Conservation (phyloP, 345 rosid genomes). For the Brassica incana region DNA sequence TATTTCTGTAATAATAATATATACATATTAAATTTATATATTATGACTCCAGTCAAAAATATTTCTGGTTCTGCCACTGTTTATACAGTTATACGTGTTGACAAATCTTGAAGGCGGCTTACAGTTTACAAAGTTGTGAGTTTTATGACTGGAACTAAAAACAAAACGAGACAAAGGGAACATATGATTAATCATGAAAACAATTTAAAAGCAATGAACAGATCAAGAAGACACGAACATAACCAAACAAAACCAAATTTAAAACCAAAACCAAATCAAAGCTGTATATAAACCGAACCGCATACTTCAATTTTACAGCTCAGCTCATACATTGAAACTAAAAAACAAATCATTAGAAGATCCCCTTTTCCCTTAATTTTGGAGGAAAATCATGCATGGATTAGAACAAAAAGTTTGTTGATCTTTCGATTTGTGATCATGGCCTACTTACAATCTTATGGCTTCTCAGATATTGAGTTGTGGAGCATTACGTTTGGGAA, state of each 20-base stretch:
- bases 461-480: neutral
- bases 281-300: neutral
- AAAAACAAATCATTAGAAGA: neutral
- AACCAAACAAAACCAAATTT: neutral
- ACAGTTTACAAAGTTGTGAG: neutral
- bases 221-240: neutral
- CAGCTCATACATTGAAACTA: neutral
- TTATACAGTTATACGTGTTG: neutral
- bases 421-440: neutral
- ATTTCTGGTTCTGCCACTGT: too few species aligned
- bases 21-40: too few species aligned
- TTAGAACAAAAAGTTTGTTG: neutral
- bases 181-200: conserved; percentile 8
- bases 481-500: neutral
- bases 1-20: too few species aligned
- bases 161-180: conserved; percentile 10
- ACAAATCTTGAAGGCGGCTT: conserved; percentile 16
- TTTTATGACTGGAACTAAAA: neutral
- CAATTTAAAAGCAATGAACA: neutral
- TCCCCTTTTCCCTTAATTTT: neutral
- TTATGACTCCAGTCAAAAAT: too few species aligned
- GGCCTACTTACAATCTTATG: neutral
- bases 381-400: neutral
- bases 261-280: neutral
- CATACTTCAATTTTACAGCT: neutral